Evolutionary conservation across 2,329 filamentous ascomycete genomes (phyloP), one percentile per base, ranked within the genome.

Genomic region (Plectosphaerella plurivora): DNA sequence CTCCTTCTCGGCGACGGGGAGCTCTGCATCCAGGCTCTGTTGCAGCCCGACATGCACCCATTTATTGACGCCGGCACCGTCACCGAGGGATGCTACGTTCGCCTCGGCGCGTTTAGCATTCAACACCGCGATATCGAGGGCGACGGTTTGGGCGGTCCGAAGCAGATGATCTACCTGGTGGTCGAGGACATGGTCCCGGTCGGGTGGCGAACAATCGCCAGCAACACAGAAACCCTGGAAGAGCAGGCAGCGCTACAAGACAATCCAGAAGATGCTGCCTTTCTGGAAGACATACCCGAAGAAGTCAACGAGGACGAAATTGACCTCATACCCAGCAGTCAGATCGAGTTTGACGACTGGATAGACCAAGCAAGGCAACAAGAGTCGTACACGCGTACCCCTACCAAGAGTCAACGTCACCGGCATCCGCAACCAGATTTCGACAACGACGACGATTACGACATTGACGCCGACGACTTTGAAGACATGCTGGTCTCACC

Each of bases 11-110:
- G 78, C 37, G 79, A 83, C 56, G 78, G 79, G 1, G 68, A 75
- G 58, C 61, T 81, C 4, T 81, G 76, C 56, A 70, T 83, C n/a
- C 79, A 83, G 60, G 77, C 77, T 0, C 62, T 83, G 8, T 61
- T 82, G 42, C 63, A 65, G 7, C 64, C 70, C 1, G 70, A 71
- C 46, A 69, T 77, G 64, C 77, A 82, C 49, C 68, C 70, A 4
- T 71, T 78, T n/a, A 67, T 80, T 9, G 71, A 78, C 41, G 61
- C 60, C 1, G 72, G 70, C 2, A 69, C 73, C n/a, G 58, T 82
- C 36, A 65, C 64, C 4, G 65, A 75, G 11, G 79, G 79, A 1
- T 73, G 71, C 42, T 80, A 79, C 57, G 70, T 82, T 20, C 70
- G 68, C 37, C 59, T 79, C n/a, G 69, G 75, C 25, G 58, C 61